These are phyloP conservation scores for Circinella minor DNA, from an alignment of 371 early-diverging fungal species.

Conservation along the genomic window DNA sequence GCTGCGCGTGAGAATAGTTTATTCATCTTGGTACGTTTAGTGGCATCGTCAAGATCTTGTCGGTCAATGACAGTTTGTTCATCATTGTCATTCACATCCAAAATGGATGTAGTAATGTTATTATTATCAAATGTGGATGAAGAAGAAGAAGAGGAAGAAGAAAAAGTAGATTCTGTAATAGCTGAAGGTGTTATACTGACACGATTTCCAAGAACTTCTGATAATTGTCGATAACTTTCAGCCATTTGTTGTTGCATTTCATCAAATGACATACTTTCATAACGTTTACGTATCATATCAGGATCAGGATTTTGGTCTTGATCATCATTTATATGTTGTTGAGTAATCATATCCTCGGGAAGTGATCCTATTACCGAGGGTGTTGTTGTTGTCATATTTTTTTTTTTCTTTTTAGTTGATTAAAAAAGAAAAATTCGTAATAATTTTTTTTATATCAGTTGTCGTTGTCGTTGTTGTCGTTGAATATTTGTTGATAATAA, in stretches of 20 bases:
- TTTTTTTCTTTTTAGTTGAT: neutral
- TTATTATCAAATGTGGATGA: slow-evolving; percentile 16
- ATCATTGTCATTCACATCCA: slow-evolving; percentile 19
- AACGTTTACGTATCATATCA: slow-evolving; percentile 32
- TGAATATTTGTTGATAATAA: too few relatives aligned
- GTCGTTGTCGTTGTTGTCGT: too few relatives aligned
- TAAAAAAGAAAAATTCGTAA: neutral
- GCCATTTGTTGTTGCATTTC: slow-evolving; percentile 45
- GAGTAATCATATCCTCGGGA: slow-evolving; percentile 1
- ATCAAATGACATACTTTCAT: slow-evolving; percentile 50
- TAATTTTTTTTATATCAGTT: too few relatives aligned
- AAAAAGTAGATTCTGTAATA: too few relatives aligned
- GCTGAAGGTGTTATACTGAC: slow-evolving; percentile 7
- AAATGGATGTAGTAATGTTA: neutral
- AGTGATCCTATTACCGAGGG: slow-evolving; percentile 4
- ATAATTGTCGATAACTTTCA: slow-evolving; percentile 46
- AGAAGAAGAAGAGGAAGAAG: slow-evolving; percentile 20
- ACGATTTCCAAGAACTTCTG: slow-evolving; percentile 40
- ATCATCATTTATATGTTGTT: neutral
- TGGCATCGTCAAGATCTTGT: slow-evolving; percentile 33
- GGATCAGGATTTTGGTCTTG: neutral
- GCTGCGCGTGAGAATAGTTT: slow-evolving; percentile 60
- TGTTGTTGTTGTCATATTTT: neutral
- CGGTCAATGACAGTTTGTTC: slow-evolving; percentile 16
- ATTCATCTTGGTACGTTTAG: slow-evolving; percentile 53